These are phyloP conservation scores for Lanmaoa pseudosensibilis DNA, from an alignment of 768 basidiomycete species.

Conservation along the genomic window DNA sequence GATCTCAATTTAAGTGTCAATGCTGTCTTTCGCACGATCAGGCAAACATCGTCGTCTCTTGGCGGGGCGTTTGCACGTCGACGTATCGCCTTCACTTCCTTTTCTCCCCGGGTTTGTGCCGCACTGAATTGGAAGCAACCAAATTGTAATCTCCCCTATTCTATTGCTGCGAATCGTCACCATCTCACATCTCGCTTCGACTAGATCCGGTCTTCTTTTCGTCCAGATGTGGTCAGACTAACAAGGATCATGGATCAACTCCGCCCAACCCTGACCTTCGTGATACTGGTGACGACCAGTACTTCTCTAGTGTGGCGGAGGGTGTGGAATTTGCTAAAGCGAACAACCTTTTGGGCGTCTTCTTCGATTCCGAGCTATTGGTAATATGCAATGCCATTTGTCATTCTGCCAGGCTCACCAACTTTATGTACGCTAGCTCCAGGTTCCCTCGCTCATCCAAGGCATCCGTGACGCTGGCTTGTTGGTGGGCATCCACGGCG, in stretches of 20 bases:
- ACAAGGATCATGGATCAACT: slow-evolving; percentile 39
- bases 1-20: slow-evolving; percentile 85
- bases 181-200: slow-evolving; percentile 20
- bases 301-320: slow-evolving; percentile 73
- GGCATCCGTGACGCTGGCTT: slow-evolving; percentile 88
- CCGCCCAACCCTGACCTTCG: slow-evolving; percentile 37
- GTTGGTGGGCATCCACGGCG: slow-evolving; percentile 82
- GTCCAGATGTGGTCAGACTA: slow-evolving; percentile 75
- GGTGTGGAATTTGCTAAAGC: slow-evolving; percentile 91
- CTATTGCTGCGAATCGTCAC: slow-evolving; percentile 22
- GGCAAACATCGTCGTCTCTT: slow-evolving; percentile 56
- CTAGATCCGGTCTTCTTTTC: slow-evolving; percentile 95
- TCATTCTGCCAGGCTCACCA: slow-evolving; percentile 16
- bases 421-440: slow-evolving; percentile 43
- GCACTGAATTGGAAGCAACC: slow-evolving; percentile 99
- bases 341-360: slow-evolving; percentile 91
- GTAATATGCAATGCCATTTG: slow-evolving; percentile 44
- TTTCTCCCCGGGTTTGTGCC: slow-evolving; percentile 85
- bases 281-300: slow-evolving; percentile 46
- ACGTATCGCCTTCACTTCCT: slow-evolving; percentile 90
- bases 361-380: slow-evolving; percentile 83
- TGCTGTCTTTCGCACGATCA: slow-evolving; percentile 79
- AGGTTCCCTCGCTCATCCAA: slow-evolving; percentile 87
- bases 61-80: slow-evolving; percentile 59
- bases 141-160: slow-evolving; percentile 62